A percentile compares a stretch with the other conserved stretches of the same genome.
Conservation (phyloP, 2,329 filamentous ascomycete genomes). For the Xylariaceae sp. region DNA sequence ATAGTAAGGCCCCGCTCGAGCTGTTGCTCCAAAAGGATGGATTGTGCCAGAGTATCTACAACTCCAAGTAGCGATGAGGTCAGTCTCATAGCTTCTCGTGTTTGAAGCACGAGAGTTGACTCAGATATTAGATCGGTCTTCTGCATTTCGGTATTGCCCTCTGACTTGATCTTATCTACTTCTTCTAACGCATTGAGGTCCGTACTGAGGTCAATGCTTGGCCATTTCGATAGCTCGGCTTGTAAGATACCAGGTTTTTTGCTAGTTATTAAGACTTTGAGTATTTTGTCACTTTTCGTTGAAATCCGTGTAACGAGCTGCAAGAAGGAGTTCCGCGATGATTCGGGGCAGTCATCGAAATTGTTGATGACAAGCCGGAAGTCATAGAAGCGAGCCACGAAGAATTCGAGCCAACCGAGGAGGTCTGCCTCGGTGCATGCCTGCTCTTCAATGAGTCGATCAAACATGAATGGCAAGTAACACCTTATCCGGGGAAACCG, state of each 20-base stretch:
- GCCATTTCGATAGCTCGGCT: conserved; percentile 3
- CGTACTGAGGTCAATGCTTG: conserved; percentile 2
- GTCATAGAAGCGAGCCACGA: neutral
- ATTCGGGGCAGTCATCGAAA: conserved; percentile 2
- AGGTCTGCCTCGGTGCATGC: conserved; percentile 4
- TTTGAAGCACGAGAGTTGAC: neutral
- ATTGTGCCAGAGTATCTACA: neutral
- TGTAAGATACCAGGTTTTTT: neutral
- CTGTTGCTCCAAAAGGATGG: conserved; percentile 6
- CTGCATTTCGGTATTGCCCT: neutral
- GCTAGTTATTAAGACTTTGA: conserved; percentile 5
- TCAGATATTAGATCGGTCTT: neutral
- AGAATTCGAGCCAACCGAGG: conserved; percentile 5
- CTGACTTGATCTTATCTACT: no score
- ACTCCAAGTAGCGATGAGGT: neutral
- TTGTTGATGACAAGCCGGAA: conserved; percentile 6
- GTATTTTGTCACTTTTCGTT: neutral
- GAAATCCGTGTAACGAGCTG: neutral
- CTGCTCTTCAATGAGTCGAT: conserved; percentile 8
- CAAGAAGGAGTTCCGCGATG: conserved; percentile 4
- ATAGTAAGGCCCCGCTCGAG: neutral
- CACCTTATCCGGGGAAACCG: neutral
- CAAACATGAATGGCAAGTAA: neutral
- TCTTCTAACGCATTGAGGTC: neutral
- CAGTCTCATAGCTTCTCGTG: neutral